A percentile compares a stretch with the other conserved stretches of the same genome.
Conservation (phyloP, 2,329 filamentous ascomycete species). For the Alternaria arbusti region DNA sequence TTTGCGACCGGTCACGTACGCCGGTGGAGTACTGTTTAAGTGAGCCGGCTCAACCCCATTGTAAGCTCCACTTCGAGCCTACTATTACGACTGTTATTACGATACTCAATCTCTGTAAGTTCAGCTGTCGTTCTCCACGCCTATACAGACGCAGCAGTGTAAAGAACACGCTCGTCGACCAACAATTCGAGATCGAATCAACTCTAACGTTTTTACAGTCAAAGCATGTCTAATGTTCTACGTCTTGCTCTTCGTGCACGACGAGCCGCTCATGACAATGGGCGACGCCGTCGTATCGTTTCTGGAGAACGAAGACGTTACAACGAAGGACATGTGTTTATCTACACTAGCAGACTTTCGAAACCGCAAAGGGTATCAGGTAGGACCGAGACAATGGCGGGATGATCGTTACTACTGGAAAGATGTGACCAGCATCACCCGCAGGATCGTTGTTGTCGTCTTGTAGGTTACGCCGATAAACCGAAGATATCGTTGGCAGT, state of each 20-base stretch:
- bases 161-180: neutral
- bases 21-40: conserved; percentile 28
- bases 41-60: conserved; percentile 18
- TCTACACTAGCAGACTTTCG: conserved; percentile 10
- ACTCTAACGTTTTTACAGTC: neutral
- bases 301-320: conserved; percentile 14
- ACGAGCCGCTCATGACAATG: conserved; percentile 30
- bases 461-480: neutral
- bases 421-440: neutral
- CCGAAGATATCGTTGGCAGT: neutral
- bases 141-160: neutral
- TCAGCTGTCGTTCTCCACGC: neutral
- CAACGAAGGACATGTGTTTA: conserved; percentile 22
- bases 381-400: neutral
- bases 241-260: conserved; percentile 14
- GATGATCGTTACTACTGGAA: neutral
- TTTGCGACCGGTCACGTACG: neutral
- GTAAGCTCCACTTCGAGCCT: conserved; percentile 25
- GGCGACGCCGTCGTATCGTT: conserved; percentile 34
- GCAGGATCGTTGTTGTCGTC: neutral
- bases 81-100: conserved; percentile 22
- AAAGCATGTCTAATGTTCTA: conserved; percentile 31
- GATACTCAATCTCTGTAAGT: conserved; percentile 13
- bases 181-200: neutral
- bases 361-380: neutral